Evolutionary conservation across 2,329 filamentous ascomycete genomes (phyloP).

Genomic region (Botrytis deweyae): DNA sequence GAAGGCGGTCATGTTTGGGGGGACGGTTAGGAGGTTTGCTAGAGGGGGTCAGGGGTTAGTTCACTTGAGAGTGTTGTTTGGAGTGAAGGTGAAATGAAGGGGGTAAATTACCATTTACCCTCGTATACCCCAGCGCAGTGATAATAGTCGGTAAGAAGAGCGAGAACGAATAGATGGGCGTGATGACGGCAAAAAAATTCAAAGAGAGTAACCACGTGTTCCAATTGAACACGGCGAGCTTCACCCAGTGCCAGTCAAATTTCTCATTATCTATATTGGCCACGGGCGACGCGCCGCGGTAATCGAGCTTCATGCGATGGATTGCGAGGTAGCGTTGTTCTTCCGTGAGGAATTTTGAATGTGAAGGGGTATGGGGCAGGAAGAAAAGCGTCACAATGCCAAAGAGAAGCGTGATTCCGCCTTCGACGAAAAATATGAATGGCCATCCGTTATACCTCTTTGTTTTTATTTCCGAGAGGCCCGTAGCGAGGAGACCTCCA

Average conservation of each 20-base stretch:
- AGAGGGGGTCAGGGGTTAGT: constrained; percentile 41
- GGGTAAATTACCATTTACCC: constrained; percentile 1
- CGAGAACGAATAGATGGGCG: constrained; percentile 42
- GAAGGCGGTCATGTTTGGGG: constrained; percentile 63
- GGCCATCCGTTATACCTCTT: constrained; percentile 17
- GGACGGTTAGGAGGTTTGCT: constrained; percentile 49
- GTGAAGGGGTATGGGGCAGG: constrained; percentile 18
- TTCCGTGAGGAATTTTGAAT: constrained; percentile 12
- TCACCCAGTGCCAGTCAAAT: constrained; percentile 22
- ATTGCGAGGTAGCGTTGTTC: constrained; percentile 11
- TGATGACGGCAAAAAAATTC: constrained; percentile 18
- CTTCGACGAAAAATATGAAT: constrained; percentile 21
- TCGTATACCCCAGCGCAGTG: constrained; percentile 53
- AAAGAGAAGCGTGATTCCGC: constrained; percentile 13
- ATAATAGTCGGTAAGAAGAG: constrained; percentile 47
- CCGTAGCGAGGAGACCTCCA: constrained; percentile 65
- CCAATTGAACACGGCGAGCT: constrained; percentile 18
- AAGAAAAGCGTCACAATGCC: constrained; percentile 10
- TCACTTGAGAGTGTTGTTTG: neutral
- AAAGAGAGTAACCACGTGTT: constrained; percentile 17
- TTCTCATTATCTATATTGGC: constrained; percentile 15
- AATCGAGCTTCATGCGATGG: constrained; percentile 20
- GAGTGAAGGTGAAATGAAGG: neutral
- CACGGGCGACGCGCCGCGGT: constrained; percentile 1
- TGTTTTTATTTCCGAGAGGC: constrained; percentile 33